phyloP scores from a whole-genome alignment of 2,329 filamentous ascomycete species.

The Elsinoe perseae region DNA sequence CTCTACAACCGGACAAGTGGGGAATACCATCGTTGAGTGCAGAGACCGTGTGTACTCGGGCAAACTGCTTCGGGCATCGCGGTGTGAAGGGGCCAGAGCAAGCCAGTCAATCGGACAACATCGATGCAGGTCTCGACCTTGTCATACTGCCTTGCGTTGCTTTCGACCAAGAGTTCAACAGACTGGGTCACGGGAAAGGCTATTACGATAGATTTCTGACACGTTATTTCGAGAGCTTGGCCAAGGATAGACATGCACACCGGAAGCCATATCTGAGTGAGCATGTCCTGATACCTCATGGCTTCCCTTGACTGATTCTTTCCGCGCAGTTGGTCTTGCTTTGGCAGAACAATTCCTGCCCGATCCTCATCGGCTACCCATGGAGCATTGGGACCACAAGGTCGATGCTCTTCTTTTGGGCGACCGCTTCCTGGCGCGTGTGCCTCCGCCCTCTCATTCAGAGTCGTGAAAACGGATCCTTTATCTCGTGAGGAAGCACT shows the following conservation, averaged over 20 bases:
- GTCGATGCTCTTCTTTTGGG: conserved; percentile 55
- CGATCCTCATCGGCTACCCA: conserved; percentile 59
- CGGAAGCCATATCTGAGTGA: conserved; percentile 54
- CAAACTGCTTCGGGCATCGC: conserved; percentile 63
- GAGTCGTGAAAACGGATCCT: not conserved
- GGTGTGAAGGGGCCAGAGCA: conserved; percentile 34
- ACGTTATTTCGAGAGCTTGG: conserved; percentile 48
- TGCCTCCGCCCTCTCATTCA: not conserved
- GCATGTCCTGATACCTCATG: conserved; percentile 21
- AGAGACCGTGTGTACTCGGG: conserved; percentile 56
- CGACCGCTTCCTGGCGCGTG: conserved; percentile 21
- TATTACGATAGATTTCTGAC: conserved; percentile 94
- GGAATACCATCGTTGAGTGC: conserved; percentile 80
- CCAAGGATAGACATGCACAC: conserved; percentile 26
- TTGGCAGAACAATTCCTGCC: conserved; percentile 77
- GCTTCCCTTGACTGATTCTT: not conserved
- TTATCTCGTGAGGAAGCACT: conserved; percentile 1
- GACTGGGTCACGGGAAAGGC: conserved; percentile 88
- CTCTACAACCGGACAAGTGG: conserved; percentile 73
- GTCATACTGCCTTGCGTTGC: conserved; percentile 89
- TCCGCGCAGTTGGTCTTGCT: conserved; percentile 65
- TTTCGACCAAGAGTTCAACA: conserved; percentile 67
- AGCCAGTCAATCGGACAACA: conserved; percentile 15
- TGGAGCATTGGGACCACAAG: conserved; percentile 66
- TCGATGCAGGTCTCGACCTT: conserved; percentile 58